Evolutionary conservation across 2,329 filamentous ascomycete genomes (phyloP).

Genomic region (Moelleriella libera): DNA sequence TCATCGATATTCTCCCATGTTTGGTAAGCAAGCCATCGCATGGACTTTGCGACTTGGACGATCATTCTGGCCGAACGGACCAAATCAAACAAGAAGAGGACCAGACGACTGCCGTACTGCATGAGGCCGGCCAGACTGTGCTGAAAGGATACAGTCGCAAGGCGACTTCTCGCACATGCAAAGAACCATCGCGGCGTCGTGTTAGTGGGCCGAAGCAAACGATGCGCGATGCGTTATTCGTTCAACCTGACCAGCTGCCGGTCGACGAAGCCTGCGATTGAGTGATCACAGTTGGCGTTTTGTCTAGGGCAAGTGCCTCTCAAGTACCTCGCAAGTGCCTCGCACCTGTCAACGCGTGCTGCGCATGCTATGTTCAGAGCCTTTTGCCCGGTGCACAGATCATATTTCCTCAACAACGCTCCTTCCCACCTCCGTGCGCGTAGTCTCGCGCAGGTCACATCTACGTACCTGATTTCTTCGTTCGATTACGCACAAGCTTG

Average conservation of each 20-base stretch:
- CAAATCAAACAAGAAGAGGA: too few relatives aligned
- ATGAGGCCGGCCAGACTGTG: too few relatives aligned
- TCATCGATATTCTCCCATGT: background rate
- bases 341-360: background rate
- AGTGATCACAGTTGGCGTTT: too few relatives aligned
- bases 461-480: background rate
- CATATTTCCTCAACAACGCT: background rate
- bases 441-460: background rate
- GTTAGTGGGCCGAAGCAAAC: too few relatives aligned
- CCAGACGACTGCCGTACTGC: too few relatives aligned
- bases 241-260: background rate
- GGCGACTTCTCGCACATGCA: too few relatives aligned
- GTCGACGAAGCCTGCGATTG: background rate
- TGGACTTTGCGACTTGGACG: background rate
- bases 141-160: too few relatives aligned
- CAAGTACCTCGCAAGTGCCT: background rate
- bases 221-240: background rate
- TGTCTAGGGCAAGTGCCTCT: too few relatives aligned
- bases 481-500: background rate
- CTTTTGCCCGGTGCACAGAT: background rate
- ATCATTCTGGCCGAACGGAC: too few relatives aligned
- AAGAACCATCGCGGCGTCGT: too few relatives aligned
- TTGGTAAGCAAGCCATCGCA: conserved; percentile 1
- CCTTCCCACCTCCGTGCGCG: background rate
- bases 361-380: background rate